Percentiles rank a stretch among this genome's conserved stretches.
These are phyloP conservation scores for Saprolegnia parasitica DNA, from an alignment of 352 stramenopile genomes.

Conservation along the genomic window DNA sequence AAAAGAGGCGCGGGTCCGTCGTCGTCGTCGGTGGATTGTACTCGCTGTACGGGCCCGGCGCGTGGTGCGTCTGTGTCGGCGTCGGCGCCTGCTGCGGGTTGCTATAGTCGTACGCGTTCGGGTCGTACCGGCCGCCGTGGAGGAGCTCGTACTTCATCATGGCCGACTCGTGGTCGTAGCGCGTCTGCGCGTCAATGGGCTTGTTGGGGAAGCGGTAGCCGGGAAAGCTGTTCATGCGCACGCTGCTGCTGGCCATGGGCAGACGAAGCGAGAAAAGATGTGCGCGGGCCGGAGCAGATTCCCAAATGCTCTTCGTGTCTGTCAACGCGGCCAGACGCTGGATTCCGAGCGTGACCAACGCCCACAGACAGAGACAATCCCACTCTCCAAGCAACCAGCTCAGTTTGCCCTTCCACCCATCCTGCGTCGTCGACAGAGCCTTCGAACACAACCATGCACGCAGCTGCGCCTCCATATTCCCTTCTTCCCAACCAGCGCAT, in stretches of 20 bases:
- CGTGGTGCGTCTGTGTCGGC: neutral
- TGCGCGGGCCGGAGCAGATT: neutral
- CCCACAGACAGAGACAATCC: neutral
- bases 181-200: too few relatives aligned
- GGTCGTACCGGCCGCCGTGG: neutral
- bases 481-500: too few relatives aligned
- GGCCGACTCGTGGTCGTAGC: neutral
- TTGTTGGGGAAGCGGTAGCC: conserved; percentile 14
- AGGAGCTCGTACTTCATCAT: conserved; percentile 16
- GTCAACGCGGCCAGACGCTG: neutral
- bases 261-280: neutral
- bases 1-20: neutral
- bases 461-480: too few relatives aligned
- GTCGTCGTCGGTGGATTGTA: neutral
- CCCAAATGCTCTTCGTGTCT: conserved; percentile 11
- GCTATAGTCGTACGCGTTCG: too few relatives aligned
- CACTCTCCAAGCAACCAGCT: neutral
- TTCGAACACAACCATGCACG: too few relatives aligned
- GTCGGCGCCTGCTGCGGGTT: neutral
- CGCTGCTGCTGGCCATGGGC: neutral
- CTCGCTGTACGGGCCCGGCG: neutral
- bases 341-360: conserved; percentile 1
- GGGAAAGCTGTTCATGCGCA: neutral
- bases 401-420: too few relatives aligned
- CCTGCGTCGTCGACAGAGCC: too few relatives aligned